phyloP scores from a whole-genome alignment of 2,329 filamentous ascomycete genomes.

The Cercospora brassicicola region DNA sequence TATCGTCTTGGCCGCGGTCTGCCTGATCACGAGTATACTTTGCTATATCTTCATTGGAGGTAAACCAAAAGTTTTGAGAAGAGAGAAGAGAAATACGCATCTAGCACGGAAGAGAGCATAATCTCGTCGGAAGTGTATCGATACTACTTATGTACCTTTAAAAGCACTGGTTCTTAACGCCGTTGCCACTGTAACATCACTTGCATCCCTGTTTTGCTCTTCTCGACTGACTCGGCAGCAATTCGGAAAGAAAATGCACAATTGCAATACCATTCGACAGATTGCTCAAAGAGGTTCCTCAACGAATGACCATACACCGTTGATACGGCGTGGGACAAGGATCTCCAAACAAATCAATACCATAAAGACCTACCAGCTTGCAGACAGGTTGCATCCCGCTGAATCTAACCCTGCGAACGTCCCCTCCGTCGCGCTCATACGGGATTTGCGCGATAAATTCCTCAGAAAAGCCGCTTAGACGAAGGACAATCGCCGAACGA shows the following conservation, averaged over 20 bases:
- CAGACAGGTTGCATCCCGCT: not conserved
- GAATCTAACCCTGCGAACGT: not conserved
- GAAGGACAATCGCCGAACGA: not conserved
- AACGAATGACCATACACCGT: not conserved
- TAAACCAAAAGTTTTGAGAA: conserved; percentile 37
- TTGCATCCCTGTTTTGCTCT: not conserved
- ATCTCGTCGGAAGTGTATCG: not conserved
- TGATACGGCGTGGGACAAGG: not conserved
- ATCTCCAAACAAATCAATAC: not conserved
- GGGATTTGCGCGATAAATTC: not conserved
- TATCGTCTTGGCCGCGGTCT: conserved; percentile 50
- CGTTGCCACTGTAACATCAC: not conserved
- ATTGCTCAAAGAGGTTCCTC: not conserved
- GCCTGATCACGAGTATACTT: conserved; percentile 46
- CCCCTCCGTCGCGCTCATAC: not conserved
- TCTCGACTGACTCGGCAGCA: not conserved
- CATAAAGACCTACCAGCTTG: not conserved
- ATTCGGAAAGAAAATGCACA: no score
- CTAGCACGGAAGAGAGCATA: conserved; percentile 20
- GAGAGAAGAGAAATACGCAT: conserved; percentile 20
- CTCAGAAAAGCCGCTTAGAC: not conserved
- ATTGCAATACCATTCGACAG: no score
- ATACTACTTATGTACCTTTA: not conserved
- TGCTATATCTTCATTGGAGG: conserved; percentile 52
- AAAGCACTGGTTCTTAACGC: not conserved